These are phyloP conservation scores for Volvox carteri DNA, from an alignment of 163 green algal species.

Conservation along the genomic window DNA sequence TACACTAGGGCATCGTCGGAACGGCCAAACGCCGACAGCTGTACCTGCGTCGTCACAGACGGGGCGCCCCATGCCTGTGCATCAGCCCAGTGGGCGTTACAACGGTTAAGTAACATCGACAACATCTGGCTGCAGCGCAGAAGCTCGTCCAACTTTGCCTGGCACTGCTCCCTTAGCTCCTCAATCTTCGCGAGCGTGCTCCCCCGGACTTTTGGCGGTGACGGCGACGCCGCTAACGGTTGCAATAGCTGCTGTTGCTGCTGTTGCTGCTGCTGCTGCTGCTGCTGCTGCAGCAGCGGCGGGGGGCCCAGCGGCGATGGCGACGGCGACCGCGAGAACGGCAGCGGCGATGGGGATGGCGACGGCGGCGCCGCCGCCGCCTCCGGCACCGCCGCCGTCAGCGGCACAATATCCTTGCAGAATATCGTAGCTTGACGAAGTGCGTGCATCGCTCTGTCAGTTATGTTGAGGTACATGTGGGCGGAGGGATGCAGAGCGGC, in stretches of 20 bases:
- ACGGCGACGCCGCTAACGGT: neutral
- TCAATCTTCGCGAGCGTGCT: neutral
- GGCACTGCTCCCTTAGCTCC: neutral
- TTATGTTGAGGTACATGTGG: neutral
- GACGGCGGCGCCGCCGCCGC: neutral
- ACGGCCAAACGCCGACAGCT: slow-evolving; percentile 11
- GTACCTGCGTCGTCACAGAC: slow-evolving; percentile 3
- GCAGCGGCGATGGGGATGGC: neutral
- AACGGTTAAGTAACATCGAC: slow-evolving; percentile 31
- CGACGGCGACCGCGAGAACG: neutral
- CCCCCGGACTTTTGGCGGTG: neutral
- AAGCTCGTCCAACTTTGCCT: neutral
- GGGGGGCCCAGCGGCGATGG: neutral
- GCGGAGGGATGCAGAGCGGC: too few relatives aligned
- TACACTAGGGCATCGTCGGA: slow-evolving; percentile 13
- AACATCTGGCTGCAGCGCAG: slow-evolving; percentile 11
- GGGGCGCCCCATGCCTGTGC: slow-evolving; percentile 28
- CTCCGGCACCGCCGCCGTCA: neutral
- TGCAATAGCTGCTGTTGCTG: too few relatives aligned
- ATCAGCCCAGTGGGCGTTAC: slow-evolving; percentile 48
- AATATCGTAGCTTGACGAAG: neutral
- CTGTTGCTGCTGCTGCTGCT: too few relatives aligned
- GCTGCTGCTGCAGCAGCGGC: neutral
- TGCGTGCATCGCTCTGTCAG: neutral
- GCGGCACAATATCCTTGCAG: neutral